Evolutionary conservation across 2,329 filamentous ascomycete species (phyloP), one percentile per base, ranked within the genome.

Genomic region (Paradendryphiella salina): DNA sequence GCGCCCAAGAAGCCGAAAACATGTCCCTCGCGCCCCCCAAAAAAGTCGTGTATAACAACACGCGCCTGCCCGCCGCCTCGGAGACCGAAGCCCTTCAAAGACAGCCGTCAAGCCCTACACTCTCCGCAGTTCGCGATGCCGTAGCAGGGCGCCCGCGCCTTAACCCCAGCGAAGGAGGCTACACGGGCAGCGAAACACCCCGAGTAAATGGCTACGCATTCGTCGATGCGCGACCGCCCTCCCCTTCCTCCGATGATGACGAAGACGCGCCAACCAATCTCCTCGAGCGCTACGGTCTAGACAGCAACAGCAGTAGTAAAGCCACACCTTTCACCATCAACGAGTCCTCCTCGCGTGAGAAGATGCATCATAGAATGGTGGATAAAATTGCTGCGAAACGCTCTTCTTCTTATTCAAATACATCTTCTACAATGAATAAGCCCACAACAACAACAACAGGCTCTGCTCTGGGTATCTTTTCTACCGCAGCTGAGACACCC

Each of bases 141-240:
- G 90, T 96, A 48, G 85, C 87, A 1, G 90, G 91, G 8, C 83
- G 79, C 6, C 84, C 87, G 4, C 82, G 84, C 7, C 76, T 79
- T 2, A 81, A 79, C 7, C 82, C 86, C 18, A 83, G 84, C 10
- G 85, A 90, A 59, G 80, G 80, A 2, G 80, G 81, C 2, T 82
- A 78, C 53, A 79, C 79, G 1, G 88, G 86, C 13, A 82, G 80
- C 50, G 91, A 95, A 72, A 97, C 93, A 0, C 94, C 93, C 0
- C 82, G 90, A 2, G 89, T 97, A 0, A 96, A 95, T 57, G 94
- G 94, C 1, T 99, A 96, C 71, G 84, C 90, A 0, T 97, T 96
- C 73, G 92, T 99, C 29, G 91, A 96, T 61, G 90, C 95, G 49
- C 89, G 96, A 18, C 90, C 96, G 59, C 90, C 95, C 50, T 88